Base-by-base conservation (phyloP, 2,329 filamentous ascomycete genomes). In the Ceratocystis albifundus region DNA sequence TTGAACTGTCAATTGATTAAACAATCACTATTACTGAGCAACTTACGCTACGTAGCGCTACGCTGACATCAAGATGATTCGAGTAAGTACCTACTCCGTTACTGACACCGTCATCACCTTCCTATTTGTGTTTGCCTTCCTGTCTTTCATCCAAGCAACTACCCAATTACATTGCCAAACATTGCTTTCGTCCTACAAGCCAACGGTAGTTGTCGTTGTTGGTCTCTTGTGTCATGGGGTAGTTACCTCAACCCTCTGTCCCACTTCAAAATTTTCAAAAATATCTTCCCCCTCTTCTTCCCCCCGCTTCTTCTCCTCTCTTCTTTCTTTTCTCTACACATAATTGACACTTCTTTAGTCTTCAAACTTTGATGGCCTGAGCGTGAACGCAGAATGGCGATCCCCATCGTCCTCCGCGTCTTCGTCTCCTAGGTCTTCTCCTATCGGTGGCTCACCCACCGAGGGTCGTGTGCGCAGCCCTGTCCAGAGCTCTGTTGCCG, bases 351-450 rank as follows among this genome's bases (percentile, higher is more conserved):
- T 10, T 25, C 12, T 15, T 25, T 25, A 53, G 48, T 1, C 48
- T 53, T 53, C 48, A 22, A 53, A 53, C 48, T 53, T 53, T 53
- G 48, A 20, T 53, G 48, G 48, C 22, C 48, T 53, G 22, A 53
- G 48, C 48, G 48, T 53, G 48, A 25, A 25, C 48, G 48, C 48
- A 3, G 48, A 53, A 8, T 53, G 48, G 48, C 48, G 48, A 53
- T 53, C 48, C 5, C 48, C 48, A 4, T 15, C 48, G 3, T 53
- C 48, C 5, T 53, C 48, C 15, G 48, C 3, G 48, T 25, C 48
- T 20, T 53, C 48, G 48, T 53, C 48, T 53, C 48, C 48, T 10
- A 15, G 48, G 22, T 53, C 48, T 10, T 53, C 48, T 53, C 48
- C 48, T 28, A 22, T 22, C 48, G 22, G 48, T 53, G 22, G 48